Evolutionary conservation across 768 basidiomycete species (phyloP).

Genomic region (Trametes villosa): DNA sequence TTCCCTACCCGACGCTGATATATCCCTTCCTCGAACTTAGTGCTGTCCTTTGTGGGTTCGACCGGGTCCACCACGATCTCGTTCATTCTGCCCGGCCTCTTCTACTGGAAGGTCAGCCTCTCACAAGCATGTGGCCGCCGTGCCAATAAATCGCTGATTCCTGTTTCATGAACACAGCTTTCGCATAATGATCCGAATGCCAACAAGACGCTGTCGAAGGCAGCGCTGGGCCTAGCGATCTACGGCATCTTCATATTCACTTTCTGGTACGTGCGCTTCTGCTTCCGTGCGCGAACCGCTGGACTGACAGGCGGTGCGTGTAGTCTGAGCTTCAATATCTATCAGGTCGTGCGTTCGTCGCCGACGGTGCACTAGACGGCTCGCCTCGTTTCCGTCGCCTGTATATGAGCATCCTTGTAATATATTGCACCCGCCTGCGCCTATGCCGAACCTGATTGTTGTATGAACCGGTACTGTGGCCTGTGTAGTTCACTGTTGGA

Average conservation of each 20-base stretch:
- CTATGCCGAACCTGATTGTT: not conserved
- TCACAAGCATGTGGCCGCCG: not conserved
- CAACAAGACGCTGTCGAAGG: slow-evolving; percentile 57
- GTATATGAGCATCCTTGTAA: not conserved
- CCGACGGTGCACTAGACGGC: slow-evolving; percentile 22
- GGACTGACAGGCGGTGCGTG: slow-evolving; percentile 2
- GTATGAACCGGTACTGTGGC: too few species aligned
- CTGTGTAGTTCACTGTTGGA: not conserved
- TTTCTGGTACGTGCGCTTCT: slow-evolving; percentile 74
- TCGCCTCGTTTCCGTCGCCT: not conserved
- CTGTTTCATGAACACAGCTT: slow-evolving; percentile 48
- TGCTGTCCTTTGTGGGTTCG: slow-evolving; percentile 94
- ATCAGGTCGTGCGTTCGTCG: slow-evolving; percentile 54
- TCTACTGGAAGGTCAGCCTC: slow-evolving; percentile 84
- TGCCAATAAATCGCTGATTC: slow-evolving; percentile 6
- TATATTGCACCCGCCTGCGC: not conserved
- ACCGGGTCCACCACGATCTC: slow-evolving; percentile 97
- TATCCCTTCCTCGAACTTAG: slow-evolving; percentile 42
- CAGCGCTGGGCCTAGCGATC: slow-evolving; percentile 64
- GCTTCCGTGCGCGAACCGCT: not conserved
- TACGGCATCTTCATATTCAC: slow-evolving; percentile 84
- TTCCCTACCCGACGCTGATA: not conserved
- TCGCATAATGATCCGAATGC: slow-evolving; percentile 66
- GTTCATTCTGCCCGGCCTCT: slow-evolving; percentile 91
- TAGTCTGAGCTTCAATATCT: slow-evolving; percentile 83